Evolutionary conservation across 805 yeast species (phyloP).

Genomic region (Metschnikowia hibisci): DNA sequence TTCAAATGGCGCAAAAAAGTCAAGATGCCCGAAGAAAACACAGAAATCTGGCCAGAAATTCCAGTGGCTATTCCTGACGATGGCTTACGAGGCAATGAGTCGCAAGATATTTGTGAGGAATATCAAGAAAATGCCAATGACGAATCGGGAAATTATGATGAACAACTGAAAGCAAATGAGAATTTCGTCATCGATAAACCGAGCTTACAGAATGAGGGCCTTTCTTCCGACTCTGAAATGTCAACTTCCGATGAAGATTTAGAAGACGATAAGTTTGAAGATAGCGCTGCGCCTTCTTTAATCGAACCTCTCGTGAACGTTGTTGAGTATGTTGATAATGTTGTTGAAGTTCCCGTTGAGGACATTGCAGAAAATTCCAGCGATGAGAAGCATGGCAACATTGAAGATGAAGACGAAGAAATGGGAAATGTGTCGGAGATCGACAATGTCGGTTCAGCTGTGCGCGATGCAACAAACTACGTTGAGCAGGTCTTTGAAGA

Average conservation of each 20-base stretch:
- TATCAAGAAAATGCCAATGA: no score
- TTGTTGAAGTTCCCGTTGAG: not conserved
- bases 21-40: no score
- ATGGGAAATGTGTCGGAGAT: not conserved
- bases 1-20: slow-evolving; percentile 8
- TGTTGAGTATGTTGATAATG: not conserved
- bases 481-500: not conserved
- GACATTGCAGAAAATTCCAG: not conserved
- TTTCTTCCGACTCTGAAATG: no score
- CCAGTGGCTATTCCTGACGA: no score
- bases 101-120: no score
- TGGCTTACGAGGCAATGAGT: no score
- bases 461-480: not conserved
- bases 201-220: no score
- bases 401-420: not conserved
- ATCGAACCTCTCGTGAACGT: not conserved
- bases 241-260: no score
- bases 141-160: no score
- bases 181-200: no score
- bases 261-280: not conserved
- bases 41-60: no score
- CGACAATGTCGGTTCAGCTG: not conserved
- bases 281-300: not conserved
- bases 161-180: no score
- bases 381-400: not conserved